Evolutionary conservation across 225 moss, liverwort and hornwort genomes (phyloP), one percentile per base, ranked within the genome.

Genomic region (Pleurozium schreberi): DNA sequence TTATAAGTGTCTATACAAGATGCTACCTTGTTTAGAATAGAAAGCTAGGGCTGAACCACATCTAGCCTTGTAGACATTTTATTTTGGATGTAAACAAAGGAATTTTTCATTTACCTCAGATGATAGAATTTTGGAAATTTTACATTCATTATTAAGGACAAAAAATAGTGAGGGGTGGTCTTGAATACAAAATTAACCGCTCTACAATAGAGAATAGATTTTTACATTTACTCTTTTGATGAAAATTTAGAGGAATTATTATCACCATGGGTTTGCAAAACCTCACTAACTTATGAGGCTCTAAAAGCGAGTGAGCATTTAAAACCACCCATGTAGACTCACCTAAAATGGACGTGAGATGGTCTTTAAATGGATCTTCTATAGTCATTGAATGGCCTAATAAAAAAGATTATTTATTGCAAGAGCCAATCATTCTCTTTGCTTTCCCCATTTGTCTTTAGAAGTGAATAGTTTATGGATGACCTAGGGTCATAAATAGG

Each of bases 141-240:
- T 71, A 28, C 45, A 28, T 71, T 28, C 6, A 28, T n/a, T 3
- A 28, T 43, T 73, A 5, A 3, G 45, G 45, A 16, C 17, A 6
- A 45, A 73, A 73, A 28, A 18, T 30, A 30, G 6, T 6, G 4
- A 10, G 4, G 0, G 6, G 0, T 6, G 11, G 2, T 30, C 16
- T 18, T 30, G 2, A 45, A 73, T 45, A 11, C 7, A 30, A 30
- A 47, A 28, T 30, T 30, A 18, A 30, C 14, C 14, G 1, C 6
- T 74, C 1, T 0, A 28, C 33, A 33, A 49, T 49, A 19, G 12
- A 75, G 4, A 19, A 75, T 20, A 49, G 8, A 33, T 49, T 49
- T 74, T 31, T 75, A 49, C 8, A 33, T 12, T 75, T 49, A 33
- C 20, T 12, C 5, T 8, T 45, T 0, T 8, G 0, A 2, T 49